Evolutionary conservation across 805 yeast species (phyloP).

Genomic region (Candida jianshihensis): DNA sequence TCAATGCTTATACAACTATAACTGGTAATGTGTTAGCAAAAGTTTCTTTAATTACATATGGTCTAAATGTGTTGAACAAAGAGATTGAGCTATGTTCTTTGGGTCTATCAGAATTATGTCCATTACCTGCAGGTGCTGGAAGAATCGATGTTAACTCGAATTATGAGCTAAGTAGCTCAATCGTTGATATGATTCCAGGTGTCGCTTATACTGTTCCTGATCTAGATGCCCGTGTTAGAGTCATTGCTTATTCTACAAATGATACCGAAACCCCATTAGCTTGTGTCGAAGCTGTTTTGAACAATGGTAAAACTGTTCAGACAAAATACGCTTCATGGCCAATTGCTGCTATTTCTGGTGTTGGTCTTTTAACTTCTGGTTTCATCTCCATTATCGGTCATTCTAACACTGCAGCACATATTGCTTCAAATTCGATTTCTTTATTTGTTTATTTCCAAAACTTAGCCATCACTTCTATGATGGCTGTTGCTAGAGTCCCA

Average conservation of each 20-base stretch:
- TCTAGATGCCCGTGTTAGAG: constrained; percentile 84
- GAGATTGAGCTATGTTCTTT: constrained; percentile 61
- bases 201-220: constrained; percentile 90
- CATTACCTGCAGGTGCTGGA: constrained; percentile 80
- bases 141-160: constrained; percentile 64
- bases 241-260: constrained; percentile 48
- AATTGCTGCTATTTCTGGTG: constrained; percentile 82
- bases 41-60: constrained; percentile 69
- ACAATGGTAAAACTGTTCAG: constrained; percentile 91
- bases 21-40: constrained; percentile 61
- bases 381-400: constrained; percentile 83
- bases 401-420: constrained; percentile 89
- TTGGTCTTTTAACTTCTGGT: constrained; percentile 85
- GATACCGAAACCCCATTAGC: constrained; percentile 57
- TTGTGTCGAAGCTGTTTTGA: constrained; percentile 82
- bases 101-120: constrained; percentile 59
- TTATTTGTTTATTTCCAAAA: constrained; percentile 91
- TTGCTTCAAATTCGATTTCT: constrained; percentile 93
- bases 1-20: constrained; percentile 74
- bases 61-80: constrained; percentile 53
- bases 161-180: constrained; percentile 33
- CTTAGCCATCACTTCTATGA: constrained; percentile 87
- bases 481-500: constrained; percentile 88
- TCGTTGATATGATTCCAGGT: constrained; percentile 58
- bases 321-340: constrained; percentile 94